These are phyloP conservation scores for Calamus simplicifolius DNA, from an alignment of 176 grass and related monocot genomes.

Conservation along the genomic window DNA sequence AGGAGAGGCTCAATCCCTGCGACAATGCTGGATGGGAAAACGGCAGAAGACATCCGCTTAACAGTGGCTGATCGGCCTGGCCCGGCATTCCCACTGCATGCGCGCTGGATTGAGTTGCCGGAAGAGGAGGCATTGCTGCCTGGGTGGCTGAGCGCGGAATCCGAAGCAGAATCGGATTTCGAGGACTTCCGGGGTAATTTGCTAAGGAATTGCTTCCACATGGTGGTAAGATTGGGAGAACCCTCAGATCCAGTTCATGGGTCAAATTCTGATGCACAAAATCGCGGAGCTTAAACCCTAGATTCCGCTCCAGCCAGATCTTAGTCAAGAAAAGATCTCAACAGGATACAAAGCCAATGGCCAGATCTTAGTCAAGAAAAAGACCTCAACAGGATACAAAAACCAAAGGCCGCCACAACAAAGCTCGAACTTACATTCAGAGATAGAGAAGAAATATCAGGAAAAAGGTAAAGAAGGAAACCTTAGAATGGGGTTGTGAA, in stretches of 20 bases:
- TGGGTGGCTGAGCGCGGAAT: constrained; percentile 15
- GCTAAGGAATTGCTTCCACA: constrained; percentile 90
- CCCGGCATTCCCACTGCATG: constrained; percentile 41
- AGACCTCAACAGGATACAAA: too few relatives aligned
- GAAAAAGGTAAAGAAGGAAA: too few relatives aligned
- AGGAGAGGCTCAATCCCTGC: constrained; percentile 83
- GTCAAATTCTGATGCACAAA: neutral
- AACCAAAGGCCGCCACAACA: too few relatives aligned
- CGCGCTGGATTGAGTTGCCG: constrained; percentile 44
- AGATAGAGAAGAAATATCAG: too few relatives aligned
- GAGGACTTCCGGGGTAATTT: constrained; percentile 89
- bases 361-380: constrained; percentile 1
- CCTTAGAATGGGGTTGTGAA: too few relatives aligned
- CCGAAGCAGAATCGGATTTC: constrained; percentile 31
- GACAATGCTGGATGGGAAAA: constrained; percentile 89
- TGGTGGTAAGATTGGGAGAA: constrained; percentile 8
- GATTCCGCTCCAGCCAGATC: neutral
- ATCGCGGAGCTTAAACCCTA: neutral
- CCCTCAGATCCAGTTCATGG: constrained; percentile 6
- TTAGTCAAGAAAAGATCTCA: neutral
- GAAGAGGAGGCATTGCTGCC: constrained; percentile 6
- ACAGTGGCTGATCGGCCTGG: constrained; percentile 42
- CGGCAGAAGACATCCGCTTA: constrained; percentile 85
- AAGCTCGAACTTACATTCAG: too few relatives aligned
- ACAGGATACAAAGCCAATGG: too few relatives aligned